Conservation (phyloP, 768 basidiomycete species). For the Podaxis sp. region DNA sequence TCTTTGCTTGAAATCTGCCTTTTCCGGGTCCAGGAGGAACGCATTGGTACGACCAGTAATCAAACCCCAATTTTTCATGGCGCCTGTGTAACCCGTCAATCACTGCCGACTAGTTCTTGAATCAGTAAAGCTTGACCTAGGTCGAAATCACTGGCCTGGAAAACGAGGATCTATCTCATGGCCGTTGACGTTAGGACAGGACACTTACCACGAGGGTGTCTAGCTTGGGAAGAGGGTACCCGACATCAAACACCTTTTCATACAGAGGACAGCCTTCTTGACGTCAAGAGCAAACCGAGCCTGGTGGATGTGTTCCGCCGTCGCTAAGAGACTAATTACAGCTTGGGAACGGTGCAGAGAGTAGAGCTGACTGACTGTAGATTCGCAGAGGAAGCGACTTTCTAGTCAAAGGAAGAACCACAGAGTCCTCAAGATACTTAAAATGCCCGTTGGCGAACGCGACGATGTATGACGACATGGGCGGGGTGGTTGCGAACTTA, state of each 20-base stretch:
- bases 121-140: slow-evolving; percentile 46
- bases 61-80: slow-evolving; percentile 95
- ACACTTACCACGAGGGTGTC: slow-evolving; percentile 80
- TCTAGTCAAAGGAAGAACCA: slow-evolving; percentile 76
- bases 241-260: slow-evolving; percentile 89
- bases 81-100: slow-evolving; percentile 38
- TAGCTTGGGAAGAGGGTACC: slow-evolving; percentile 91
- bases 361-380: slow-evolving; percentile 54
- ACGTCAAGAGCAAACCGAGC: slow-evolving; percentile 87
- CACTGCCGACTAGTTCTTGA: neutral
- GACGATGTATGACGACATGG: slow-evolving; percentile 88
- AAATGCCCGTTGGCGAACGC: slow-evolving; percentile 86
- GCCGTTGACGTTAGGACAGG: slow-evolving; percentile 5
- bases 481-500: slow-evolving; percentile 77
- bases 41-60: slow-evolving; percentile 87
- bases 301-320: slow-evolving; percentile 82
- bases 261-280: slow-evolving; percentile 77
- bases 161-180: neutral
- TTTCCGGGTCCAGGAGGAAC: slow-evolving; percentile 78
- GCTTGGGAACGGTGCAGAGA: neutral
- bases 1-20: slow-evolving; percentile 72
- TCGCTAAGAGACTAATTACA: slow-evolving; percentile 45
- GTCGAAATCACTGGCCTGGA: slow-evolving; percentile 82
- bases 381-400: slow-evolving; percentile 81
- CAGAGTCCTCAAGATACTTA: slow-evolving; percentile 68